Conservation (phyloP, 352 stramenopile genomes). For the Globisporangium radiosum region DNA sequence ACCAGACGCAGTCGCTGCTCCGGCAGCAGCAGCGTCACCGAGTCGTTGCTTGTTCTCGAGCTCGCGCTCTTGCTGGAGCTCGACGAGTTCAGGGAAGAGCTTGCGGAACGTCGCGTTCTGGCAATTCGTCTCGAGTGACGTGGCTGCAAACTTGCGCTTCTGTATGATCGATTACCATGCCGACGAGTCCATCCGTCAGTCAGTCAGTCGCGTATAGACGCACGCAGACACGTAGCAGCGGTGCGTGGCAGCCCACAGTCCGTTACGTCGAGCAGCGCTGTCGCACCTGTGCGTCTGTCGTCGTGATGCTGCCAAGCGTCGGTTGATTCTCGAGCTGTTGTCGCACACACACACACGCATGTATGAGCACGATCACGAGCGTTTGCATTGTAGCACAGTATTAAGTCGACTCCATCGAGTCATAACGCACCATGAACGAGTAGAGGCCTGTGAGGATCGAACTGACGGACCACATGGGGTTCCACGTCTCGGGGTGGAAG, state of each 20-base stretch:
- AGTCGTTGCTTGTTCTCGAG: slow-evolving; percentile 28
- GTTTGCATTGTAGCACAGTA: no score
- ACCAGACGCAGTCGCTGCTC: not conserved
- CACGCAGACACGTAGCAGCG: not conserved
- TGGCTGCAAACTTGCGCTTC: slow-evolving; percentile 79
- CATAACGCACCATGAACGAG: slow-evolving; percentile 87
- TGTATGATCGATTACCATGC: slow-evolving; percentile 2
- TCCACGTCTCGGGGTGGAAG: slow-evolving; percentile 95
- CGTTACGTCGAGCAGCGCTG: no score
- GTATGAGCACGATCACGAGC: no score
- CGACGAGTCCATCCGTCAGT: no score
- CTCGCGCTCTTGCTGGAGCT: slow-evolving; percentile 53
- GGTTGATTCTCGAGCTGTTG: slow-evolving; percentile 63
- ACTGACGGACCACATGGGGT: slow-evolving; percentile 94
- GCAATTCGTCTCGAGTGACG: slow-evolving; percentile 58
- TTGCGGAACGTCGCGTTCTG: slow-evolving; percentile 69
- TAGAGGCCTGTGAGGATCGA: slow-evolving; percentile 95
- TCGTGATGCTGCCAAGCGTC: slow-evolving; percentile 87
- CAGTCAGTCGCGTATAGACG: no score
- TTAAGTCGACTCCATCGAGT: no score
- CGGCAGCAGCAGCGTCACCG: not conserved
- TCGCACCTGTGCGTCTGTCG: slow-evolving; percentile 53
- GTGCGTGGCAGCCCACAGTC: no score
- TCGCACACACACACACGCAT: slow-evolving; percentile 1
- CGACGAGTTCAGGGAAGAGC: slow-evolving; percentile 87